phyloP scores from a whole-genome alignment of 2,329 filamentous ascomycete genomes.

The Lasiodiplodia citricola region DNA sequence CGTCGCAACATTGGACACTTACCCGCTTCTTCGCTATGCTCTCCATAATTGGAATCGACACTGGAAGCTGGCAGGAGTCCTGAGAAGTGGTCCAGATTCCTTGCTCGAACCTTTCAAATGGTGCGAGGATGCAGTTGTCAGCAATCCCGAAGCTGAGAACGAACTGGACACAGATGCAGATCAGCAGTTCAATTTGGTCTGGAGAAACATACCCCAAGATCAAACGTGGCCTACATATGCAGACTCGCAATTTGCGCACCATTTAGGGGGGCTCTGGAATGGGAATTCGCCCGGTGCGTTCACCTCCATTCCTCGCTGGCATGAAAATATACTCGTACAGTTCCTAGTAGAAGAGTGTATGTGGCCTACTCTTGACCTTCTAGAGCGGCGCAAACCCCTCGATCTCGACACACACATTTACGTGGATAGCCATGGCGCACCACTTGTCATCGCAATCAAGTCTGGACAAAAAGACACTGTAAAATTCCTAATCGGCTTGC shows the following conservation, averaged over 20 bases:
- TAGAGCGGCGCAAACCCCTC: neutral
- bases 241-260: no score
- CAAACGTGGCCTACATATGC: no score
- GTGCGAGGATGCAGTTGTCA: neutral
- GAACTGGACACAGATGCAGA: no score
- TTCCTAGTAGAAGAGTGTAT: neutral
- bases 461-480: neutral
- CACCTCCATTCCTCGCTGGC: neutral
- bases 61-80: neutral
- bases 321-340: neutral
- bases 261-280: no score
- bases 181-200: no score
- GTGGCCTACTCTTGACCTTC: neutral
- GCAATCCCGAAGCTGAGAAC: no score
- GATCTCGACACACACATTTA: no score
- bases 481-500: neutral
- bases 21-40: neutral
- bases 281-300: no score
- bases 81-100: neutral
- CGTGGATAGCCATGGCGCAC: no score
- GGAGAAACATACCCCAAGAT: no score
- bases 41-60: neutral
- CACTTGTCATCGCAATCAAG: neutral
- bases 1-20: neutral
- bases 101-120: neutral